Evolutionary conservation across 768 basidiomycete genomes (phyloP).

Genomic region (Fomitopsis serialis): DNA sequence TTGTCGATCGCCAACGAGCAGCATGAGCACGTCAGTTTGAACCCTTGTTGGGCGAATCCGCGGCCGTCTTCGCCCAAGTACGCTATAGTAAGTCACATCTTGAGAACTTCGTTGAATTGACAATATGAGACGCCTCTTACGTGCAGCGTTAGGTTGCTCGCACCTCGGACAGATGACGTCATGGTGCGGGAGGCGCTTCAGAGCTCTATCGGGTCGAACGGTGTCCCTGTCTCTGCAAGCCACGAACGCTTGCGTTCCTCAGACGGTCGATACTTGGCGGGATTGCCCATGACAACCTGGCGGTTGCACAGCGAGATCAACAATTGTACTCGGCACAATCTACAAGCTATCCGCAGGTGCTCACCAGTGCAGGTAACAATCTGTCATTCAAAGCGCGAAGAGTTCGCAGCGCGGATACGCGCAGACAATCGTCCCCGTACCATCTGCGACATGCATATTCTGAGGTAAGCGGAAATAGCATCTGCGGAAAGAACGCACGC

Average conservation of each 20-base stretch:
- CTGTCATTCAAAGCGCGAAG: slow-evolving; percentile 5
- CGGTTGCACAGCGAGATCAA: not conserved
- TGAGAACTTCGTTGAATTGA: no score
- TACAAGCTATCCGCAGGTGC: no score
- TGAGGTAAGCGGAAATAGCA: not conserved
- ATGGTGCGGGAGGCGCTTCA: slow-evolving; percentile 18
- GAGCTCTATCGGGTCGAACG: slow-evolving; percentile 32
- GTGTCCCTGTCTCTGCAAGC: slow-evolving; percentile 14
- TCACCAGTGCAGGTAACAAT: slow-evolving; percentile 7
- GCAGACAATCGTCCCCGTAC: slow-evolving; percentile 20
- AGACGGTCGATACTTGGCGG: slow-evolving; percentile 11
- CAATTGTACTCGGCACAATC: not conserved
- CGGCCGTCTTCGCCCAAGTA: slow-evolving; percentile 34
- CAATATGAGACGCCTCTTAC: slow-evolving; percentile 20
- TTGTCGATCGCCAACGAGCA: slow-evolving; percentile 39
- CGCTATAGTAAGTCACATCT: slow-evolving; percentile 23
- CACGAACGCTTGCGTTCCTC: slow-evolving; percentile 8
- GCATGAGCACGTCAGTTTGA: slow-evolving; percentile 28
- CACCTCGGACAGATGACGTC: slow-evolving; percentile 32
- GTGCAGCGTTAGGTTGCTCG: slow-evolving; percentile 20
- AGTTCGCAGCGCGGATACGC: slow-evolving; percentile 3
- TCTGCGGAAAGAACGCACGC: slow-evolving; percentile 16
- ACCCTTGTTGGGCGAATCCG: slow-evolving; percentile 44
- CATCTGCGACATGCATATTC: slow-evolving; percentile 5
- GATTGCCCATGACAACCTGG: slow-evolving; percentile 16